Base-by-base conservation (phyloP, 2,329 filamentous ascomycete species). In the Bipolaris bicolor region DNA sequence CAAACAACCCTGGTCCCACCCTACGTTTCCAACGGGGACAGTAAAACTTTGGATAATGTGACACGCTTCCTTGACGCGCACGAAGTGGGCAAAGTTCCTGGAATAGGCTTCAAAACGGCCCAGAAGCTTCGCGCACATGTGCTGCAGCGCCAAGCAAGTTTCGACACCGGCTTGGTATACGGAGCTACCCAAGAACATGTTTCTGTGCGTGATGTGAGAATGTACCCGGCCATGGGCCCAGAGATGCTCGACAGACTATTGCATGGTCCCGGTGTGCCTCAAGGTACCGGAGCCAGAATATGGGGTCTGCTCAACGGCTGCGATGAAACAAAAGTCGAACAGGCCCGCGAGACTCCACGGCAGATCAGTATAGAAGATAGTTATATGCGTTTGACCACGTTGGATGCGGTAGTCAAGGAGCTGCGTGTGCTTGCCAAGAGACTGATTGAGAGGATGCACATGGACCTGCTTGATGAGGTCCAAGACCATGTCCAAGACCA, bases 291-390 rank as follows among this genome's bases (percentile, higher is more conserved):
- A 0, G 73, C 79, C 33, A 89, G 86, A 64, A 79, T 92, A 3
- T 98, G 92, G 92, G 82, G 80, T 16, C 80, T 97, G 6, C 78
- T 98, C 2, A 89, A 97, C 72, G 94, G 93, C 5, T 82, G 92
- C 26, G 94, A 98, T 73, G 79, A 87, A 50, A 82, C 84, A 0
- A 87, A 91, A 57, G 92, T 98, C 16, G 86, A 87, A 48, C 82
- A 87, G 61, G 89, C 87, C 1, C 86, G 85, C 64, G 84, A 87
- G 43, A 77, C 96, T 1, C 94, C 94, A 0, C 87, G 86, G 1
- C 93, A 97, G 75, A 96, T 98, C 72, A 95, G 91, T 74, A 95
- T 98, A 62, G 94, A 98, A 72, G 93, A 98, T 76, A 95, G 92
- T 15, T 98, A 96, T 73, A 83, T 86, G 22, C 86, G 87, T 0